A percentile compares a stretch with the other conserved stretches of the same genome.
phyloP scores from a whole-genome alignment of 805 yeast genomes.

The Cyberlindnera galapagoensis region DNA sequence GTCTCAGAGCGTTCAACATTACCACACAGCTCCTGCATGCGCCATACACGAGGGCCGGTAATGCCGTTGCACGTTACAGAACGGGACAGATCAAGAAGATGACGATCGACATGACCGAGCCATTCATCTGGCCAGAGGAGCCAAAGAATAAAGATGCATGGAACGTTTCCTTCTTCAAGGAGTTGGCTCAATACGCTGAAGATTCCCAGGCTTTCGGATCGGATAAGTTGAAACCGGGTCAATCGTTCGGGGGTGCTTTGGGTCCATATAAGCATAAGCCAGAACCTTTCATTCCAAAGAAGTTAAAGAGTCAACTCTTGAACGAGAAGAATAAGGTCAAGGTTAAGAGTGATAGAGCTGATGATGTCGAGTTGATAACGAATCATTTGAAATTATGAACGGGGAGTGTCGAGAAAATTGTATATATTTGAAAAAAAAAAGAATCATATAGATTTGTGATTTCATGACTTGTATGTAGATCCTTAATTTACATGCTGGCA shows the following conservation, averaged over 20 bases:
- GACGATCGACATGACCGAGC: constrained; percentile 95
- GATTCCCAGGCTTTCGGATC: constrained; percentile 55
- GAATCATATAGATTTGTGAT: too few species aligned
- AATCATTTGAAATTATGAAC: constrained; percentile 17
- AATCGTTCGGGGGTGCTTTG: constrained; percentile 64
- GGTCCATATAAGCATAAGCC: constrained; percentile 57
- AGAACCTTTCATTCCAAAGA: constrained; percentile 56
- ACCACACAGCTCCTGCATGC: constrained; percentile 82
- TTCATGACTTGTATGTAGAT: too few species aligned
- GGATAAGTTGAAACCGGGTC: constrained; percentile 59
- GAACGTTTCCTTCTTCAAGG: constrained; percentile 35
- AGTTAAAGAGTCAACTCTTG: constrained; percentile 37
- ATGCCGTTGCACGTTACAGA: constrained; percentile 62
- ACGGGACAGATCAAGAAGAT: constrained; percentile 83
- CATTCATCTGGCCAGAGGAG: constrained; percentile 90
- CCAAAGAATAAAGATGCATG: constrained; percentile 37
- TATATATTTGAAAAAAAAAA: too few species aligned
- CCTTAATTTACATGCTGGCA: too few species aligned
- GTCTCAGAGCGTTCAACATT: constrained; percentile 80
- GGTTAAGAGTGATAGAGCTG: constrained; percentile 14
- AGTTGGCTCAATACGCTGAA: constrained; percentile 45
- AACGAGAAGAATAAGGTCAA: constrained; percentile 31
- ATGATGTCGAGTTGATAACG: constrained; percentile 19
- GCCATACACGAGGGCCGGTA: constrained; percentile 53
- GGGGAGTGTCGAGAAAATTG: background rate